These are phyloP conservation scores for Leccinum pseudoinsigne DNA, from an alignment of 1,284 basidiomycete genomes.

Conservation along the genomic window DNA sequence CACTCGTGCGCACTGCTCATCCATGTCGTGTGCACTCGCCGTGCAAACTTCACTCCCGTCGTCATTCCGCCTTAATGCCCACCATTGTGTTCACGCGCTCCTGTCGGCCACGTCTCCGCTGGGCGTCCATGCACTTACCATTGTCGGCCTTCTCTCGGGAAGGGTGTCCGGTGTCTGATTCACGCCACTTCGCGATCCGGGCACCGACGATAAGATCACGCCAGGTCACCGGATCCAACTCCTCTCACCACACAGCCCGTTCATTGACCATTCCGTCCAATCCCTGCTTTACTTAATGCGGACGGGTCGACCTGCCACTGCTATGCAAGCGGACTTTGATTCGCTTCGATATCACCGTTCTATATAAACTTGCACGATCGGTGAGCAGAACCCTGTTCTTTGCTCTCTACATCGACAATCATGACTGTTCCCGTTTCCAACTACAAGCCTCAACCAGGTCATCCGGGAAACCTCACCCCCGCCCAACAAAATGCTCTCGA, in stretches of 20 bases:
- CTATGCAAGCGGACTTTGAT: neutral
- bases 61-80: neutral
- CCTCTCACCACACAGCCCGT: neutral
- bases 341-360: neutral
- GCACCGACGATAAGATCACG: neutral
- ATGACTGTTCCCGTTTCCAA: constrained; percentile 59
- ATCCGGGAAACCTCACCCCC: constrained; percentile 78
- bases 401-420: neutral
- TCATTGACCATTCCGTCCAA: neutral
- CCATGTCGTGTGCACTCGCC: neutral
- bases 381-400: neutral
- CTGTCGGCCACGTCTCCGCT: neutral
- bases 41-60: neutral
- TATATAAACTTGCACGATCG: neutral
- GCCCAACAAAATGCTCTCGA: constrained; percentile 72
- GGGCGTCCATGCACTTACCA: too few species aligned
- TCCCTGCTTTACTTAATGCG: neutral
- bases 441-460: constrained; percentile 73
- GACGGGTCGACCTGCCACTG: neutral
- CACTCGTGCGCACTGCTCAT: neutral
- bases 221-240: neutral
- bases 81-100: neutral
- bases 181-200: neutral
- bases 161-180: neutral
- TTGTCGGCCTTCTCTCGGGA: neutral